Percentiles rank a stretch among this genome's conserved stretches.
Evolutionary conservation across 2,329 filamentous ascomycete genomes (phyloP).

Genomic region (Fusarium devonianum): DNA sequence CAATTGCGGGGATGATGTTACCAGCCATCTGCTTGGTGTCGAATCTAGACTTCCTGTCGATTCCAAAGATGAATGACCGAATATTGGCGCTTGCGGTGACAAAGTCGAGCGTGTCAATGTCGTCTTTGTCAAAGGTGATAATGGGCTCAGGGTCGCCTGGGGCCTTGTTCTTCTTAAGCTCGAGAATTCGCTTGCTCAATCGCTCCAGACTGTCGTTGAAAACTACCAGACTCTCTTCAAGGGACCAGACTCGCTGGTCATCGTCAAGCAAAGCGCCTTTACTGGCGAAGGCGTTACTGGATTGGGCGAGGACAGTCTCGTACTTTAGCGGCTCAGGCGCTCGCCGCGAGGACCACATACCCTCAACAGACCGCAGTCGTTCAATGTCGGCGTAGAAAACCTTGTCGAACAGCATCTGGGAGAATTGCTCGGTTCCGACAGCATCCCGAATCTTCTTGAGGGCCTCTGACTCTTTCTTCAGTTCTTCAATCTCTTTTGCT

Average conservation of each 20-base stretch:
- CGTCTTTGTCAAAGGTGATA: constrained; percentile 95
- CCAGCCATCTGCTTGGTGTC: constrained; percentile 99
- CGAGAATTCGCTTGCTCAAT: constrained; percentile 75
- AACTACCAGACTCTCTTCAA: constrained; percentile 83
- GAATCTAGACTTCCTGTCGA: constrained; percentile 88
- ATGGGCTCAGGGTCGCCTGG: constrained; percentile 64
- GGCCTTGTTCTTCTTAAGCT: constrained; percentile 61
- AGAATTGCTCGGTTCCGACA: constrained; percentile 80
- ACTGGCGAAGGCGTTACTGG: constrained; percentile 55
- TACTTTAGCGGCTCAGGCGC: constrained; percentile 78
- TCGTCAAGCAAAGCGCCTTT: constrained; percentile 65
- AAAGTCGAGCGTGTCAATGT: constrained; percentile 93
- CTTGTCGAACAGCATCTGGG: constrained; percentile 86
- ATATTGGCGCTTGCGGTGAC: constrained; percentile 91
- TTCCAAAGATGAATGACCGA: constrained; percentile 86
- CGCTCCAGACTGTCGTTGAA: constrained; percentile 85
- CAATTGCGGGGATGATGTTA: constrained; percentile 98
- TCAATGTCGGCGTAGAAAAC: constrained; percentile 88
- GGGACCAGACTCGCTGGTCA: constrained; percentile 81
- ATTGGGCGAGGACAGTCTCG: constrained; percentile 63
- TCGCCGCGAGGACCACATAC: constrained; percentile 91
- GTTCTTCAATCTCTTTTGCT: constrained; percentile 83
- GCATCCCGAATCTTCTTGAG: constrained; percentile 83
- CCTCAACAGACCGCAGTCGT: constrained; percentile 83
- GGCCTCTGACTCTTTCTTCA: constrained; percentile 83